These are phyloP conservation scores for Candida tetrigidarum DNA, from an alignment of 1,139 yeast species.

Conservation along the genomic window DNA sequence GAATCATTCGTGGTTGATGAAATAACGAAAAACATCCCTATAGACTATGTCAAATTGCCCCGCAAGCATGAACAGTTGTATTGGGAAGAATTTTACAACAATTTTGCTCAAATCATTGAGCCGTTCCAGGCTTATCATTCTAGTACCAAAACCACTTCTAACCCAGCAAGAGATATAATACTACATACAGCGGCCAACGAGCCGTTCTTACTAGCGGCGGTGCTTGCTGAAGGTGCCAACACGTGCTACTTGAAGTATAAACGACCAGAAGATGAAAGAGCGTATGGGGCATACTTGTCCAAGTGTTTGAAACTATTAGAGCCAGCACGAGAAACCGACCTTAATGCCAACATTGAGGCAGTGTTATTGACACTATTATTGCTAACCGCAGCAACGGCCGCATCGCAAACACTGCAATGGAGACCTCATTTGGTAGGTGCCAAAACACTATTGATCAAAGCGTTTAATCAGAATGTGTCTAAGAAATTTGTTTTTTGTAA, in stretches of 20 bases:
- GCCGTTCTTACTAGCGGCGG: slow-evolving; percentile 62
- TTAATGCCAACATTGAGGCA: slow-evolving; percentile 57
- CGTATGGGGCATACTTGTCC: slow-evolving; percentile 59
- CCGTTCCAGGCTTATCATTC: slow-evolving; percentile 56
- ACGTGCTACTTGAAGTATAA: slow-evolving; percentile 38
- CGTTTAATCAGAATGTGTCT: slow-evolving; percentile 28
- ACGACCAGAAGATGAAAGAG: slow-evolving; percentile 41
- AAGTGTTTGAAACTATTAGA: slow-evolving; percentile 56
- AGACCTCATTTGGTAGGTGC: slow-evolving; percentile 71
- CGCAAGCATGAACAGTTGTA: slow-evolving; percentile 47
- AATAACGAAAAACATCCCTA: slow-evolving; percentile 16
- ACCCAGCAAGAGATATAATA: slow-evolving; percentile 64
- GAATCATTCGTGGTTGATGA: slow-evolving; percentile 12
- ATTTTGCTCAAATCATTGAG: slow-evolving; percentile 55
- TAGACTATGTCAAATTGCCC: slow-evolving; percentile 31
- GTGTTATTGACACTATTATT: slow-evolving; percentile 62
- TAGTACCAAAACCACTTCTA: slow-evolving; percentile 21
- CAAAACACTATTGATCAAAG: slow-evolving; percentile 57
- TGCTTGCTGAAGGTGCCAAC: slow-evolving; percentile 69
- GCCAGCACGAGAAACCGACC: slow-evolving; percentile 30
- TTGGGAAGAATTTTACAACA: slow-evolving; percentile 54
- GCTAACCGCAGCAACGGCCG: slow-evolving; percentile 66
- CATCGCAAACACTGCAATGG: slow-evolving; percentile 62
- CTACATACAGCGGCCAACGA: slow-evolving; percentile 58
- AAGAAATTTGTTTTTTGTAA: slow-evolving; percentile 58